A percentile compares a stretch with the other conserved stretches of the same genome.
Evolutionary conservation across 805 yeast genomes (phyloP).

Genomic region (Wickerhamiella qilinensis): DNA sequence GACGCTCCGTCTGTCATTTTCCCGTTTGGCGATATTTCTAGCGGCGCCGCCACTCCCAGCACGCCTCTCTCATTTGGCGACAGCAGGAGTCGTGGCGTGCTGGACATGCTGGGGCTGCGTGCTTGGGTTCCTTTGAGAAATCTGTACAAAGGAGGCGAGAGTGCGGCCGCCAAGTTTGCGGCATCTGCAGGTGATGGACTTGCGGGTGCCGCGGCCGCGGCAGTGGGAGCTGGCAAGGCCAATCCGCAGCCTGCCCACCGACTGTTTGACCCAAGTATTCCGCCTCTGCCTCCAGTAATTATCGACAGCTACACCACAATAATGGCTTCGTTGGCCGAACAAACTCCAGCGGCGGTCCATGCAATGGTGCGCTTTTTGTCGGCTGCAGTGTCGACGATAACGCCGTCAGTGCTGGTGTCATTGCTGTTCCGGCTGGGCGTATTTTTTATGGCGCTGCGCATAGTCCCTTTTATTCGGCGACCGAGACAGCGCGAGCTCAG

Average conservation of each 20-base stretch:
- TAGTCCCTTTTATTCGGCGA: constrained; percentile 53
- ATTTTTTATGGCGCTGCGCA: constrained; percentile 79
- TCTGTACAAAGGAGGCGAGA: neutral
- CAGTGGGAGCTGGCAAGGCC: neutral
- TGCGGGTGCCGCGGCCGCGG: neutral
- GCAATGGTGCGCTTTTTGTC: constrained; percentile 28
- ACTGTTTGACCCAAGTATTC: constrained; percentile 7
- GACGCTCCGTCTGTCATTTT: constrained; percentile 6
- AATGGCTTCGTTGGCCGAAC: constrained; percentile 22
- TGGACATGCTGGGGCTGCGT: neutral
- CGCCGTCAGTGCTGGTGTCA: constrained; percentile 68
- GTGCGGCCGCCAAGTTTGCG: neutral
- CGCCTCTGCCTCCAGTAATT: constrained; percentile 25
- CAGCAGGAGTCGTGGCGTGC: neutral
- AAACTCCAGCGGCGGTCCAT: constrained; percentile 25
- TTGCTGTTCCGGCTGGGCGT: constrained; percentile 75
- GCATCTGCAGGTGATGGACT: too few relatives aligned
- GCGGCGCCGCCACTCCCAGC: neutral
- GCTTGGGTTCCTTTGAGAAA: neutral
- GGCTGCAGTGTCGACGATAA: constrained; percentile 44
- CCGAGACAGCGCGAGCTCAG: constrained; percentile 6
- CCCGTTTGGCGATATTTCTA: constrained; percentile 4
- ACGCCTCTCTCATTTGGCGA: too few relatives aligned
- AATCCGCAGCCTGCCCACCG: neutral
- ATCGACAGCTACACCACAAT: constrained; percentile 24